Conservation (phyloP, 495 filamentous ascomycete genomes). For the Clohesyomyces aquaticus region DNA sequence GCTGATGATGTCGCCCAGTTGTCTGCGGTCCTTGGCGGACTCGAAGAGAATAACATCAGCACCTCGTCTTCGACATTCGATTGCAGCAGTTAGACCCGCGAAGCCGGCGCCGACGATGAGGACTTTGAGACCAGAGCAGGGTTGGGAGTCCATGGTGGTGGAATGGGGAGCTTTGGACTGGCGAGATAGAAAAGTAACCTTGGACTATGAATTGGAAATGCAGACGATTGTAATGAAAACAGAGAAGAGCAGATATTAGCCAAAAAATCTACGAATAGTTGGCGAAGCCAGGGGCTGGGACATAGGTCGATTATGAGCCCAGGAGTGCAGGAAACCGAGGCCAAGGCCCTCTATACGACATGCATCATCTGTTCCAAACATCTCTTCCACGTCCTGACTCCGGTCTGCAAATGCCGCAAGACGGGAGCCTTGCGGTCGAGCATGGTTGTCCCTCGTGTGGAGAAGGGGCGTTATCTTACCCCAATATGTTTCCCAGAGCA, state of each 20-base stretch:
- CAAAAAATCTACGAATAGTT: background rate
- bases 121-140: conserved; percentile 12
- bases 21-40: conserved; percentile 1
- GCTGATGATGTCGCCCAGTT: conserved; percentile 37
- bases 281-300: background rate
- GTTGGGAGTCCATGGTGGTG: conserved; percentile 18
- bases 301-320: background rate
- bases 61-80: conserved; percentile 29
- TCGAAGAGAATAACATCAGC: conserved; percentile 22
- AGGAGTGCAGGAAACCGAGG: background rate
- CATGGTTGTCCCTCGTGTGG: background rate
- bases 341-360: background rate
- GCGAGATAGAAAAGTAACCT: background rate
- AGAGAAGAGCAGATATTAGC: no score
- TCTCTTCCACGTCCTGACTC: background rate
- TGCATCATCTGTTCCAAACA: background rate
- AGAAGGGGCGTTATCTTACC: no score
- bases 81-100: conserved; percentile 33
- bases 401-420: background rate
- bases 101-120: conserved; percentile 35
- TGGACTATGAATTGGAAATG: background rate
- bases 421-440: background rate
- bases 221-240: no score
- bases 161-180: background rate
- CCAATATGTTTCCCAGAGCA: no score